Evolutionary conservation across 73 alveolate genomes (phyloP), one percentile per base, ranked within the genome.

Genomic region (Urostyla sp.): DNA sequence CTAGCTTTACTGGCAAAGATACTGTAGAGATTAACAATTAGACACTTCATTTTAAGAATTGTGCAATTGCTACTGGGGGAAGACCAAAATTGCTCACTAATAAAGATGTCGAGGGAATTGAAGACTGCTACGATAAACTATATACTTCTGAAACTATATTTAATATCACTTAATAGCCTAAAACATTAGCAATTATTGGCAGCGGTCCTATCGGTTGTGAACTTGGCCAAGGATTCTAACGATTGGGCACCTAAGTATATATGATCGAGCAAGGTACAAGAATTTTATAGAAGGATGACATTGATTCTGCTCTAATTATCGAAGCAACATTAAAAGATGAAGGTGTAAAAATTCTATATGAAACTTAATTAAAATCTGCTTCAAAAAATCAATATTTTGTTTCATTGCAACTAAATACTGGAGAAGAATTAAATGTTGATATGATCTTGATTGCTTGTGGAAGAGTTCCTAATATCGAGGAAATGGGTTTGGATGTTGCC

Each of bases 151-250:
- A 91, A 46, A 84, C 72, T 48, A 27, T 92, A 21, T 92, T 88
- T 66, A 92, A 92, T 58, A 81, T 92, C 52, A 79, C 93, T 0
- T 81, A 80, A 46, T 86, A 67, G 52, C 89, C 90, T 46, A 61
- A 69, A 54, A 18, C 61, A 20, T 28, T 75, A 27, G 21, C 67
- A 23, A 80, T 91, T 23, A 36, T 91, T 13, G 97, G 93, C 52
- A 43, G 87, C 0, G 97, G 97, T 0, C 93, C 95, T 7, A 87
- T 91, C 20, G 95, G 97, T 1, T 78, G 91, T 46, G 98, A 92
- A 57, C 57, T 92, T 69, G 95, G 95, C 0, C 89, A 92, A 69
- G 93, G 93, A 0, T 86, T 87, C 72, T 49, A 69, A 55, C 37
- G 94, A 13, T 51, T 86, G 20, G 94, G 97, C 1, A 81, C 87